phyloP scores from a whole-genome alignment of 257 asterid species.

The Solanum chilense region DNA sequence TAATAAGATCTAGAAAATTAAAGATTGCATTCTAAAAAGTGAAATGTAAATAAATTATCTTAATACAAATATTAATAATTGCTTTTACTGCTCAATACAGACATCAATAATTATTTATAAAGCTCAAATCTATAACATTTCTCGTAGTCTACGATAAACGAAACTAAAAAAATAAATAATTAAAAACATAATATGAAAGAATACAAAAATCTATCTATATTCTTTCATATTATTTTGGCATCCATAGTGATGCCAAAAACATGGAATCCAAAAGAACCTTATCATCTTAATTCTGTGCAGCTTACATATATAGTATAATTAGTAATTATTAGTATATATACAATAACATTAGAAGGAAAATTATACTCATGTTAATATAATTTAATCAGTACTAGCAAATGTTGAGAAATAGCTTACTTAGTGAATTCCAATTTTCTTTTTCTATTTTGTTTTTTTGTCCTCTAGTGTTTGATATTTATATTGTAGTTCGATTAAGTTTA shows the following conservation, averaged over 20 bases:
- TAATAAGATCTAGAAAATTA: fast-evolving
- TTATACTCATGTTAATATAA: too few species aligned
- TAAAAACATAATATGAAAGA: not conserved
- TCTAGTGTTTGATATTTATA: not conserved
- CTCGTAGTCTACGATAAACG: not conserved
- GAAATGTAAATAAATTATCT: fast-evolving
- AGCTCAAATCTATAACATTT: not conserved
- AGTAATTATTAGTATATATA: too few species aligned
- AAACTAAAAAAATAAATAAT: not conserved
- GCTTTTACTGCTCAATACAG: not conserved
- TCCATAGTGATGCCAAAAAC: not conserved
- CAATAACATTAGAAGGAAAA: not conserved
- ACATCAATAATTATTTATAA: not conserved
- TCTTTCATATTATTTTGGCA: not conserved
- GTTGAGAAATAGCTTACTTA: too few species aligned
- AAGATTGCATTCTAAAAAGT: fast-evolving
- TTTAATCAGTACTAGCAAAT: too few species aligned
- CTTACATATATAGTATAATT: too few species aligned
- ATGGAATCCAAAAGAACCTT: not conserved
- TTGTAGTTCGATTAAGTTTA: too few species aligned
- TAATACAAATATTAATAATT: not conserved
- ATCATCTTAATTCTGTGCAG: not conserved
- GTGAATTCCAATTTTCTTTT: too few species aligned
- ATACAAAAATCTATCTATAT: not conserved
- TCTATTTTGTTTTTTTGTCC: too few species aligned